Evolutionary conservation across 306 rosid genomes (phyloP).

Genomic region (Vicia villosa): DNA sequence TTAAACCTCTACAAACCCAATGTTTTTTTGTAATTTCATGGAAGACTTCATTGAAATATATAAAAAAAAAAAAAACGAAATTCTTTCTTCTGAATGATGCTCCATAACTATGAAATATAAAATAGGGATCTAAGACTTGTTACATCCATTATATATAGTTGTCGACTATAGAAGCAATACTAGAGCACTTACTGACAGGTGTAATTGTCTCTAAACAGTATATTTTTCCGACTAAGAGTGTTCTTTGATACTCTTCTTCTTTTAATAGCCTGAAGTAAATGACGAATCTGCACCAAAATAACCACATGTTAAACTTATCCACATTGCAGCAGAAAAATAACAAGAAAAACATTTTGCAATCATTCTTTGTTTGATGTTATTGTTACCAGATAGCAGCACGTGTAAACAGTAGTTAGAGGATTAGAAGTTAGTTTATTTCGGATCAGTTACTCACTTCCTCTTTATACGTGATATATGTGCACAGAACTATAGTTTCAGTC

Average conservation of each 20-base stretch:
- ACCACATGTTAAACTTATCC: constrained; percentile 37
- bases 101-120: no score
- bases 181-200: constrained; percentile 81
- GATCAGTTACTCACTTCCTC: background rate
- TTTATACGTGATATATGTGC: background rate
- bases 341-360: constrained; percentile 9
- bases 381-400: background rate
- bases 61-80: no score
- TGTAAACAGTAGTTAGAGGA: background rate
- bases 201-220: constrained; percentile 79
- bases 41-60: no score
- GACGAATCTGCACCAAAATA: constrained; percentile 71
- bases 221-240: constrained; percentile 84
- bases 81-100: no score
- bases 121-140: no score
- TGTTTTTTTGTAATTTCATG: no score
- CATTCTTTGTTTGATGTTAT: constrained; percentile 16
- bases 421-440: background rate
- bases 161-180: no score
- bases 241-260: constrained; percentile 77
- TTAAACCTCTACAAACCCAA: no score
- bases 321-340: constrained; percentile 26
- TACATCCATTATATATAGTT: no score
- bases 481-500: background rate
- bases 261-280: constrained; percentile 87